Conservation (phyloP, 805 yeast species). For the Pichia manshurica region DNA sequence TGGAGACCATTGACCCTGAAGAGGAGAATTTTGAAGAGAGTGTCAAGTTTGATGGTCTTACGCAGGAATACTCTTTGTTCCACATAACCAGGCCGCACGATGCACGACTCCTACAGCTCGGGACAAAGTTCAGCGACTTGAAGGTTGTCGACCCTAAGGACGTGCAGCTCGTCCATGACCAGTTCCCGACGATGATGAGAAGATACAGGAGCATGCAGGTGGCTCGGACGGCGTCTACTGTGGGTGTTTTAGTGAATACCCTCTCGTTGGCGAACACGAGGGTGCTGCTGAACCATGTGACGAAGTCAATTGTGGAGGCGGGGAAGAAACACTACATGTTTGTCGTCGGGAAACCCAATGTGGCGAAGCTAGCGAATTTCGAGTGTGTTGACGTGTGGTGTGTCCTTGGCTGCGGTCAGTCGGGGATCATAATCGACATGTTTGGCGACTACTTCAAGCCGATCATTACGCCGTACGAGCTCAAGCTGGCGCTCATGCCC, state of each 20-base stretch:
- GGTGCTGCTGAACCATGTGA: conserved; percentile 55
- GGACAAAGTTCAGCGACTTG: conserved; percentile 60
- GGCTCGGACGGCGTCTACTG: conserved; percentile 86
- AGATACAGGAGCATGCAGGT: conserved; percentile 82
- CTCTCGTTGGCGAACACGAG: conserved; percentile 74
- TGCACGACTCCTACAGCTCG: conserved; percentile 68
- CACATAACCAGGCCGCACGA: conserved; percentile 71
- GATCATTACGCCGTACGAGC: conserved; percentile 88
- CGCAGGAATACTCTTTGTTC: conserved; percentile 52
- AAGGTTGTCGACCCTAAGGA: conserved; percentile 42
- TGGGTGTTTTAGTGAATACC: conserved; percentile 88
- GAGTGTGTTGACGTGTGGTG: conserved; percentile 95
- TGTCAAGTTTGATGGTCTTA: conserved; percentile 26
- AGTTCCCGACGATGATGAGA: conserved; percentile 73
- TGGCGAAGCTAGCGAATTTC: conserved; percentile 92
- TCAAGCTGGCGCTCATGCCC: conserved; percentile 69
- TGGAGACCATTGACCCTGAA: conserved; percentile 5
- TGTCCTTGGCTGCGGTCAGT: conserved; percentile 87
- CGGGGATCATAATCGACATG: conserved; percentile 82
- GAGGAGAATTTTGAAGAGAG: conserved; percentile 18
- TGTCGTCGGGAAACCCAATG: conserved; percentile 97
- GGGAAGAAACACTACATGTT: conserved; percentile 91
- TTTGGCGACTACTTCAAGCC: conserved; percentile 81
- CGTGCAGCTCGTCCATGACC: conserved; percentile 41
- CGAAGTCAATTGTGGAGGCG: conserved; percentile 56